Conservation (phyloP, 2,329 filamentous ascomycete species). For the Myrmaecium sp. region DNA sequence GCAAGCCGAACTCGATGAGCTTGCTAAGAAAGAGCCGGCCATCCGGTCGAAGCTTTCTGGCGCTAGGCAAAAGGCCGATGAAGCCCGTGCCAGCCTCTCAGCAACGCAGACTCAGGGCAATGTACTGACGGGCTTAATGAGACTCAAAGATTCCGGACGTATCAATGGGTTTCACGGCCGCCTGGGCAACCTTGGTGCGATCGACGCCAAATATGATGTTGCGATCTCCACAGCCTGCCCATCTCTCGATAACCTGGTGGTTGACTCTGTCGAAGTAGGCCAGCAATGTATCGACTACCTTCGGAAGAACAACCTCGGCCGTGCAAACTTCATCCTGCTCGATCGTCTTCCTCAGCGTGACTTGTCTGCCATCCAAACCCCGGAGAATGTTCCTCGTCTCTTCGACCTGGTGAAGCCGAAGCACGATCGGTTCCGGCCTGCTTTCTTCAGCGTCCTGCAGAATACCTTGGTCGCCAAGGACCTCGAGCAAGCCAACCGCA, state of each 20-base stretch:
- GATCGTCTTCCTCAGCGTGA: slow-evolving; percentile 71
- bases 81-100: slow-evolving; percentile 77
- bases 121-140: slow-evolving; percentile 80
- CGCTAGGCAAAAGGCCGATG: slow-evolving; percentile 85
- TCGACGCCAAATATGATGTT: slow-evolving; percentile 86
- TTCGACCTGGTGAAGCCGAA: slow-evolving; percentile 89
- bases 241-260: slow-evolving; percentile 86
- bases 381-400: slow-evolving; percentile 77
- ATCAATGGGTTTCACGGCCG: slow-evolving; percentile 95
- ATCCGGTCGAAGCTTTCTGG: slow-evolving; percentile 73
- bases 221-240: slow-evolving; percentile 96
- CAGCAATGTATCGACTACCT: slow-evolving; percentile 98
- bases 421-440: slow-evolving; percentile 69
- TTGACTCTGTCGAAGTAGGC: slow-evolving; percentile 86
- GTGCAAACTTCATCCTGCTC: slow-evolving; percentile 92
- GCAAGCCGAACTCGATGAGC: slow-evolving; percentile 53
- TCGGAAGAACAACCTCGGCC: slow-evolving; percentile 88
- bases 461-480: slow-evolving; percentile 89
- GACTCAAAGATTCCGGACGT: slow-evolving; percentile 85
- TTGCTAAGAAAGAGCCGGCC: slow-evolving; percentile 63
- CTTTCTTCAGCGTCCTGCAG: slow-evolving; percentile 89
- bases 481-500: slow-evolving; percentile 88
- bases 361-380: slow-evolving; percentile 65
- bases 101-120: slow-evolving; percentile 86
- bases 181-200: slow-evolving; percentile 82